Percentiles rank a stretch among this genome's conserved stretches.
Conservation (phyloP, 2,329 filamentous ascomycete genomes). For the Botrytis medusae region DNA sequence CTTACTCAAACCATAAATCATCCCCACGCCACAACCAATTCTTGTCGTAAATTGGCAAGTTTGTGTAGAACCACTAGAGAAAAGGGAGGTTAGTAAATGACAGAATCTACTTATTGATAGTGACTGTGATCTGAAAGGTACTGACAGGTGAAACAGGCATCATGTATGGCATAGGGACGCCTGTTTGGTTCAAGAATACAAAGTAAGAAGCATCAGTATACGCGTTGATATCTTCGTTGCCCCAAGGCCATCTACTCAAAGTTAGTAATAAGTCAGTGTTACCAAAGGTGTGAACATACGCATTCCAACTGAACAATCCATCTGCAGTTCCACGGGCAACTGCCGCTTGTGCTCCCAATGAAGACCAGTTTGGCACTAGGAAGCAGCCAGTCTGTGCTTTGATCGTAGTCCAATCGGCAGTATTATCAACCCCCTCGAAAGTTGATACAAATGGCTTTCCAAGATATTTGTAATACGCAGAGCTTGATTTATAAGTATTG, state of each 20-base stretch:
- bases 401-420: not conserved
- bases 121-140: not conserved
- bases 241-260: conserved; percentile 10
- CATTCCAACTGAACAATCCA: conserved; percentile 6
- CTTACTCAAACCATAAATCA: not conserved
- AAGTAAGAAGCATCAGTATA: conserved; percentile 9
- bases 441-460: not conserved
- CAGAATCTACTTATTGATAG: not conserved
- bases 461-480: not conserved
- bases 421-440: not conserved
- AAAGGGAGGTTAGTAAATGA: not conserved
- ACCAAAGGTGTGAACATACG: not conserved
- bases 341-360: not conserved
- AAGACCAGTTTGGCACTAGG: not conserved
- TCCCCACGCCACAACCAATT: conserved; percentile 11
- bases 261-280: not conserved
- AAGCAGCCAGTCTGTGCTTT: not conserved
- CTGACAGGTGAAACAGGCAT: conserved; percentile 4
- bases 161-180: not conserved
- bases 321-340: not conserved
- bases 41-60: not conserved
- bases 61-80: conserved; percentile 7
- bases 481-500: not conserved
- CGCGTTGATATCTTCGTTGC: not conserved
- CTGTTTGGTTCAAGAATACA: not conserved